Percentiles rank a stretch among this genome's conserved stretches.
Evolutionary conservation across 768 basidiomycete genomes (phyloP).

Genomic region (Exsudoporus frostii): DNA sequence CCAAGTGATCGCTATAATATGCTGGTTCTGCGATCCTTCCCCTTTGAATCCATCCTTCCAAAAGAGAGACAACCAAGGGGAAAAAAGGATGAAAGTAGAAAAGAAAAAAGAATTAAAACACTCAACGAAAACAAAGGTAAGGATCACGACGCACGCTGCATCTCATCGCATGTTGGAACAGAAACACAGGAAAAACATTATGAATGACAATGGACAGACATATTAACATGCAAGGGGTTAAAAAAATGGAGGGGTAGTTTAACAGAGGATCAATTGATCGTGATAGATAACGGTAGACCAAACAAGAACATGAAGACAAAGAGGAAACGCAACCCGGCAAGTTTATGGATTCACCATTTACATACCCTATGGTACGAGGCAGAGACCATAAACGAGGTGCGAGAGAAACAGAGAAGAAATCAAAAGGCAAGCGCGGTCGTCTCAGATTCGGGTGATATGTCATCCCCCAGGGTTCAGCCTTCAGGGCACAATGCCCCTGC

Average conservation of each 20-base stretch:
- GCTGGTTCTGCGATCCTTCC: too few species aligned
- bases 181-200: background rate
- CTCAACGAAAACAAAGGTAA: background rate
- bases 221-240: background rate
- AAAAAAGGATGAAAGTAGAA: too few species aligned
- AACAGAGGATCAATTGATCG: background rate
- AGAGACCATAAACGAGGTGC: background rate
- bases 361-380: conserved; percentile 13
- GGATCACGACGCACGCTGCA: background rate
- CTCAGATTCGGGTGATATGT: background rate
- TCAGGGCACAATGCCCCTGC: background rate
- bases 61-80: too few species aligned
- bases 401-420: background rate
- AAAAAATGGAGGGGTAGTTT: background rate
- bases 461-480: background rate
- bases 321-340: background rate
- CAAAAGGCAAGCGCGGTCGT: background rate
- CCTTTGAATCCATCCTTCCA: too few species aligned
- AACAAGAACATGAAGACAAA: background rate
- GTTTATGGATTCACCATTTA: background rate
- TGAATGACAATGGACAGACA: background rate
- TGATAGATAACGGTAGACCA: conserved; percentile 14
- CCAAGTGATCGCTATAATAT: too few species aligned
- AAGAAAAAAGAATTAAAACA: background rate
- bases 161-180: background rate